Evolutionary conservation across 2,329 filamentous ascomycete genomes (phyloP), one percentile per base, ranked within the genome.

Genomic region (Aspergillus candidus): DNA sequence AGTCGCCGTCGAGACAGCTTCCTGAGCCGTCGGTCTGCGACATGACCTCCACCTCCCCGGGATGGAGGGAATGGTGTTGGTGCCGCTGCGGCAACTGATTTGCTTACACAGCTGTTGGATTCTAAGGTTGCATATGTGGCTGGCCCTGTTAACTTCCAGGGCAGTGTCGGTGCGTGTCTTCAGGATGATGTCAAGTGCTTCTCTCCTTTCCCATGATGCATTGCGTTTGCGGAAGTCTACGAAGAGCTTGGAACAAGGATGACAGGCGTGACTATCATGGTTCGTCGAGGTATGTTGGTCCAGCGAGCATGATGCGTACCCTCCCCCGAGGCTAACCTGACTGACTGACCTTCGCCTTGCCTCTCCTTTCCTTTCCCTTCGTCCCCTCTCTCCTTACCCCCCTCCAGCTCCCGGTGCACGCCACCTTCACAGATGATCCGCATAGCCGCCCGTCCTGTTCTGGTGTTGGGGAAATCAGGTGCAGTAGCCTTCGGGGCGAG

Each of bases 401-500:
- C 22, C 22, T 27, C 22, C 22, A 10, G 22, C 42, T 38, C 40
- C 41, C 40, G 40, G 47, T 42, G 44, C 46, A 37, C 43, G 43
- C 49, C 44, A 48, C 45, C 47, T 49, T 49, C 40, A 40, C 43
- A 49, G 43, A 55, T 57, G 54, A 59, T 56, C 54, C 59, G 54
- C 57, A 53, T 55, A 53, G 51, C 54, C 55, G 53, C 56, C 54
- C 57, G 57, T 52, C 39, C 44, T 44, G 42, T 39, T 27, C 46
- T 41, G 39, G 41, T 57, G 56, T 56, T 59, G 59, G 52, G 43
- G 45, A 44, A 43, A 40, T 34, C 38, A 39, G 37, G 46, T 50
- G 50, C 38, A 53, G 51, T 49, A 43, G 46, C 42, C 44, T 38
- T 45, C 29, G 22, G n/a, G 27, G 40, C 43, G n/a, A 40, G 35